Percentiles rank a stretch among this genome's conserved stretches.
Conservation (phyloP, 2,329 filamentous ascomycete species). For the Ceratocystis huliohia region DNA sequence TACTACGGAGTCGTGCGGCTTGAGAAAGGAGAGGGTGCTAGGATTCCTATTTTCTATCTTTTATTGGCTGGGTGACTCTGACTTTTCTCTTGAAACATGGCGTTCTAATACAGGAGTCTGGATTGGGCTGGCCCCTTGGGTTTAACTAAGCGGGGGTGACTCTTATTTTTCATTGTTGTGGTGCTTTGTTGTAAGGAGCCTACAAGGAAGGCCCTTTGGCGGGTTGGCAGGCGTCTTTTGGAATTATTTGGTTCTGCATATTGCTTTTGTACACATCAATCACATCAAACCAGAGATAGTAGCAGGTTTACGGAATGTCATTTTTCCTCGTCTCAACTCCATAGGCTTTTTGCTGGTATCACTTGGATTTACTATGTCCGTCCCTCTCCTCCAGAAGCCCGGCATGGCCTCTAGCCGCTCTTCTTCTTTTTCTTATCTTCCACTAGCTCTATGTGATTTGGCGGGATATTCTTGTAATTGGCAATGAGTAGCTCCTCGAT, state of each 20-base stretch:
- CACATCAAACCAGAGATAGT: neutral
- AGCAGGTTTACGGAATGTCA: neutral
- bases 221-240: neutral
- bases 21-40: neutral
- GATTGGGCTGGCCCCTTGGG: neutral
- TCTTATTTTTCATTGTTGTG: neutral
- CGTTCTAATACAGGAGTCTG: neutral
- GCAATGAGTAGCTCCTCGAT: constrained; percentile 83
- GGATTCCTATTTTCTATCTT: neutral
- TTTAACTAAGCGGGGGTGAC: neutral
- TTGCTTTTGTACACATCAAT: constrained; percentile 2
- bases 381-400: constrained; percentile 13
- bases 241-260: neutral
- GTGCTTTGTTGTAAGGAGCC: neutral
- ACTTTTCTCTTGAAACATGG: no score
- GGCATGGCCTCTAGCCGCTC: constrained; percentile 22
- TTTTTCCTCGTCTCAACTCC: neutral
- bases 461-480: constrained; percentile 78
- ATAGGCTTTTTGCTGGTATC: constrained; percentile 4
- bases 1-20: constrained; percentile 40
- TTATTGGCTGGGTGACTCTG: no score
- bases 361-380: neutral
- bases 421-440: constrained; percentile 89
- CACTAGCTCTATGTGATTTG: constrained; percentile 87
- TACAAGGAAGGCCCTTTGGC: neutral